A percentile compares a stretch with the other conserved stretches of the same genome.
These are phyloP conservation scores for Fusarium penzigii DNA, from an alignment of 2,329 filamentous ascomycete species.

Conservation along the genomic window DNA sequence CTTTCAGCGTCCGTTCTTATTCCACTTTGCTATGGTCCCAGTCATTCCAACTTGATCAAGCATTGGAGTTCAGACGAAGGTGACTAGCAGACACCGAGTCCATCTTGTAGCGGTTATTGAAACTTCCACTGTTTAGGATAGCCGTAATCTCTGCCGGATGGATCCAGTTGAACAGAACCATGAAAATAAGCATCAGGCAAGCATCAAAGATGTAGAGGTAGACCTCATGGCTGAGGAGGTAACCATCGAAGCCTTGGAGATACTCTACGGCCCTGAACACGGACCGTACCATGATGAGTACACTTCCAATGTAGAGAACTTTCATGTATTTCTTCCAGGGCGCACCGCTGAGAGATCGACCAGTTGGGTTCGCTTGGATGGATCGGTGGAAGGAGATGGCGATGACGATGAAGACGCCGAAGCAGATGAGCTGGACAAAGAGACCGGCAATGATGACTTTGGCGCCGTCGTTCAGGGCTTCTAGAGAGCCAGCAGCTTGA, in stretches of 20 bases:
- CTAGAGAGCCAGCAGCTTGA: slow-evolving; percentile 32
- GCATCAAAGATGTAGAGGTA: slow-evolving; percentile 39
- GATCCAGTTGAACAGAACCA: slow-evolving; percentile 45
- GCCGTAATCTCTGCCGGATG: slow-evolving; percentile 27
- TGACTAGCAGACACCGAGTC: background rate
- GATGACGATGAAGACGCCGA: slow-evolving; percentile 52
- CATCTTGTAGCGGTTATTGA: slow-evolving; percentile 9
- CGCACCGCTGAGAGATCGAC: slow-evolving; percentile 2
- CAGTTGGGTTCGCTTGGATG: slow-evolving; percentile 5
- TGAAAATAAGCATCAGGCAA: slow-evolving; percentile 37
- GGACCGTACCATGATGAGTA: slow-evolving; percentile 41
- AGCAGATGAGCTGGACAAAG: slow-evolving; percentile 53
- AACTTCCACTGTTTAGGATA: slow-evolving; percentile 18
- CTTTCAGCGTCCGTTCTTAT: too few species aligned
- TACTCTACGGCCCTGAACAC: slow-evolving; percentile 45
- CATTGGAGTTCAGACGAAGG: background rate
- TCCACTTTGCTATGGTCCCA: too few species aligned
- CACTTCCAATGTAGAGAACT: slow-evolving; percentile 21
- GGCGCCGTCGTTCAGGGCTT: slow-evolving; percentile 33
- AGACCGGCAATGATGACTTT: slow-evolving; percentile 53
- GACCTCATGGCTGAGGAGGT: slow-evolving; percentile 32
- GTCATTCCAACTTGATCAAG: background rate
- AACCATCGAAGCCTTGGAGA: slow-evolving; percentile 33
- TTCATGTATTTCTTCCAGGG: slow-evolving; percentile 34
- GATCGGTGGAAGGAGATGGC: slow-evolving; percentile 44